These are phyloP conservation scores for Paraphaeosphaeria sporulosa DNA, from an alignment of 2,329 filamentous ascomycete species.

Conservation along the genomic window DNA sequence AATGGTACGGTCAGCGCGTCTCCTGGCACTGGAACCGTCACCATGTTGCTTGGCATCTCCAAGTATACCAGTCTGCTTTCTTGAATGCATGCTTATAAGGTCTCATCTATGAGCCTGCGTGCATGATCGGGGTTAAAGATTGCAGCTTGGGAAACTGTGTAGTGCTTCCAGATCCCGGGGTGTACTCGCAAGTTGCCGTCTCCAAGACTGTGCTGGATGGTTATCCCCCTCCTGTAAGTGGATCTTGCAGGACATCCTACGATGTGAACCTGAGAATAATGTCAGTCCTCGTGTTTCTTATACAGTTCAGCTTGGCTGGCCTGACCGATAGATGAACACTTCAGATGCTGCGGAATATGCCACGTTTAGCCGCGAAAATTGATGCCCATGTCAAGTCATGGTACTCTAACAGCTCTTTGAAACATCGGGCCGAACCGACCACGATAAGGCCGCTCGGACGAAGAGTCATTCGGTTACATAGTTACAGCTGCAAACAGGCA, in stretches of 20 bases:
- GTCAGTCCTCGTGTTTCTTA: not conserved
- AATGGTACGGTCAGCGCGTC: too few relatives aligned
- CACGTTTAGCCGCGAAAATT: not conserved
- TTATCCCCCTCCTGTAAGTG: conserved; percentile 52
- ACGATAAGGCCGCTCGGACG: not conserved
- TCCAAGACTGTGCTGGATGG: conserved; percentile 73
- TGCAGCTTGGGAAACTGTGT: conserved; percentile 59
- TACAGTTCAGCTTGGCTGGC: not conserved
- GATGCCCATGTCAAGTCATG: not conserved
- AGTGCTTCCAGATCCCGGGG: conserved; percentile 56
- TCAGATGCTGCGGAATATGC: not conserved
- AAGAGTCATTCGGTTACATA: not conserved
- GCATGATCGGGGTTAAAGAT: conserved; percentile 55
- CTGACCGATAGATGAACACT: not conserved
- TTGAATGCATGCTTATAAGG: conserved; percentile 58
- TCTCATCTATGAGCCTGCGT: conserved; percentile 59
- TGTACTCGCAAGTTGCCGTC: conserved; percentile 63
- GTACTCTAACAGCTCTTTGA: conserved; percentile 28
- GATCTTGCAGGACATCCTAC: conserved; percentile 59
- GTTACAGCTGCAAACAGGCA: not conserved
- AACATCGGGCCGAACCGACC: not conserved
- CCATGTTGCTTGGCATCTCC: conserved; percentile 63
- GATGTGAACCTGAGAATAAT: conserved; percentile 55
- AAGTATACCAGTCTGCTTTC: conserved; percentile 65
- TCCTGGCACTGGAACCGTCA: too few relatives aligned